Conservation (phyloP, 2,329 filamentous ascomycete genomes). For the Microdochium paspali region DNA sequence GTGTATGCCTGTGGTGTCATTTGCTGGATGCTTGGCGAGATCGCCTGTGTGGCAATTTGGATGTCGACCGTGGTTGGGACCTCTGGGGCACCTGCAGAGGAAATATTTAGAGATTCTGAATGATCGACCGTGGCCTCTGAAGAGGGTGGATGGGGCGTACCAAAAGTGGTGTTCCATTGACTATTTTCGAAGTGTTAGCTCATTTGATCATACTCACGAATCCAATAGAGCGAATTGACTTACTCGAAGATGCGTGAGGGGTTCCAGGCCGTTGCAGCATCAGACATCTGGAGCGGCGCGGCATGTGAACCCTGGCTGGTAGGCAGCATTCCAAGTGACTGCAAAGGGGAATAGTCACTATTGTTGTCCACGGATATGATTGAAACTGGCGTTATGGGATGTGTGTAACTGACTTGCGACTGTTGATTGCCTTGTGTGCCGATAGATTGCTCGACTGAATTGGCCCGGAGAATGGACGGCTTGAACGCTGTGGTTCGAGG, state of each 20-base stretch:
- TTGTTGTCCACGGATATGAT: conserved; percentile 63
- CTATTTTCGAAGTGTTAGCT: conserved; percentile 32
- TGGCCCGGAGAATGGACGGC: conserved; percentile 32
- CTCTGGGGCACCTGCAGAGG: conserved; percentile 44
- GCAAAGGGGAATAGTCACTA: conserved; percentile 64
- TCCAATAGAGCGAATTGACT: conserved; percentile 26
- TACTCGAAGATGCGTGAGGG: conserved; percentile 85
- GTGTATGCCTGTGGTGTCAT: conserved; percentile 42
- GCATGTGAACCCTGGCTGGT: conserved; percentile 44
- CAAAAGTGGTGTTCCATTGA: conserved; percentile 93
- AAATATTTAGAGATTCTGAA: conserved; percentile 41
- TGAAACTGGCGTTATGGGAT: conserved; percentile 74
- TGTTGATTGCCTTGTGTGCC: conserved; percentile 41
- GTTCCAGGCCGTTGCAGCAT: conserved; percentile 66
- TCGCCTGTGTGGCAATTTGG: conserved; percentile 32
- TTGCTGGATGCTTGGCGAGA: conserved; percentile 37
- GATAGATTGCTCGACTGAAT: conserved; percentile 45
- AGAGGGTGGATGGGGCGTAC: conserved; percentile 49
- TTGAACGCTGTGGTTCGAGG: conserved; percentile 44
- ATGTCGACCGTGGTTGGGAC: conserved; percentile 44
- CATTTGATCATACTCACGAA: not conserved
- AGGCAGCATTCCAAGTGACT: conserved; percentile 64
- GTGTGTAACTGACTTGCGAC: conserved; percentile 57
- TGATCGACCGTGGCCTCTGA: conserved; percentile 31
- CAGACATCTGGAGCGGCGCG: conserved; percentile 46